A percentile compares a stretch with the other conserved stretches of the same genome.
Conservation (phyloP, 1,284 basidiomycete genomes). For the Leccinum griseonigrum region DNA sequence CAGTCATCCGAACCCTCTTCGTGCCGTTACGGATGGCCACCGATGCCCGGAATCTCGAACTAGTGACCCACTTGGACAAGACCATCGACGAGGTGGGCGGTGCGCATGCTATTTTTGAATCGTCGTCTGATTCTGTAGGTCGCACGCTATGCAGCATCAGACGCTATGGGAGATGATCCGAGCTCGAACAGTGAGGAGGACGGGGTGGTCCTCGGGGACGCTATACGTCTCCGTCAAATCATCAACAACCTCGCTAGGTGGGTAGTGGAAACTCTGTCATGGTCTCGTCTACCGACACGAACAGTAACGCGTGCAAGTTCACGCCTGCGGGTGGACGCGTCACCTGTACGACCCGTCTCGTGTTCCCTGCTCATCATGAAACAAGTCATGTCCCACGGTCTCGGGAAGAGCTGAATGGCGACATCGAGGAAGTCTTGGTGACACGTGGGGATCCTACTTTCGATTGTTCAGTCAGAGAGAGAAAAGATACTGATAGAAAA, state of each 20-base stretch:
- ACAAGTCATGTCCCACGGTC: slow-evolving; percentile 1
- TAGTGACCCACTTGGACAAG: slow-evolving; percentile 70
- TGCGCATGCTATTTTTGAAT: slow-evolving; percentile 12
- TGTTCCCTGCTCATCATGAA: slow-evolving; percentile 35
- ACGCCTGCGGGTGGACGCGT: slow-evolving; percentile 72
- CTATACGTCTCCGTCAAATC: slow-evolving; percentile 78
- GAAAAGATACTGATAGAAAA: neutral
- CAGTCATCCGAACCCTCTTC: slow-evolving; percentile 78
- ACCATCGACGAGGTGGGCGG: slow-evolving; percentile 64
- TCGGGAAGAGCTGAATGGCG: slow-evolving; percentile 15
- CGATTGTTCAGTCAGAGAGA: neutral
- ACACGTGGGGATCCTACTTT: slow-evolving; percentile 4
- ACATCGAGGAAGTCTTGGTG: slow-evolving; percentile 17
- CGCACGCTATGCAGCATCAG: slow-evolving; percentile 54
- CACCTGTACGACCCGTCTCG: slow-evolving; percentile 56
- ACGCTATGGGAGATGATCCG: slow-evolving; percentile 50
- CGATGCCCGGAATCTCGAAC: slow-evolving; percentile 64
- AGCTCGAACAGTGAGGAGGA: slow-evolving; percentile 50
- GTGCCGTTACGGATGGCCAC: slow-evolving; percentile 76
- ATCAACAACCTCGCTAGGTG: slow-evolving; percentile 76
- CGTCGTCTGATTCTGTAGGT: slow-evolving; percentile 35
- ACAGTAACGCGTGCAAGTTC: slow-evolving; percentile 77
- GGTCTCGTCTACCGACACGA: slow-evolving; percentile 1
- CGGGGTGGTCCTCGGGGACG: slow-evolving; percentile 74
- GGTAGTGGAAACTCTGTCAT: slow-evolving; percentile 11